Evolutionary conservation across 495 filamentous ascomycete genomes (phyloP).

Genomic region (Elasticomyces elasticus): DNA sequence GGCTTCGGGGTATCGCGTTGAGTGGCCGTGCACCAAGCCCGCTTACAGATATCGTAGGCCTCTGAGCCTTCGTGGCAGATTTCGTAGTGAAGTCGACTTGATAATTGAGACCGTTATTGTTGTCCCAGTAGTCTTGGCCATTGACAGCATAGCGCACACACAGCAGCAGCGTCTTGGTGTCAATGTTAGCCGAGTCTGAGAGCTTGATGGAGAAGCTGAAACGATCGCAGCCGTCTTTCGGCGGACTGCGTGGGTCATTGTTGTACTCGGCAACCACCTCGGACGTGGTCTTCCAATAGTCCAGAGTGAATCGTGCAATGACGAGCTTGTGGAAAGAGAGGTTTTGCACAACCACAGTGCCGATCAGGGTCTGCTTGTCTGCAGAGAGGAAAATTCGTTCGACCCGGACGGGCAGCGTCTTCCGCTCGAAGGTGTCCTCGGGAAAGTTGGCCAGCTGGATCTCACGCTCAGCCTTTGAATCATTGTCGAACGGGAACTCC

Average conservation of each 20-base stretch:
- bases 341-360: conserved; percentile 75
- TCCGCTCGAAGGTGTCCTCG: conserved; percentile 51
- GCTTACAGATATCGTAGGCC: conserved; percentile 43
- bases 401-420: conserved; percentile 56
- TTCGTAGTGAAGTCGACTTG: conserved; percentile 87
- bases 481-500: conserved; percentile 77
- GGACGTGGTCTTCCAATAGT: conserved; percentile 96
- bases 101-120: conserved; percentile 75
- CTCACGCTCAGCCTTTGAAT: conserved; percentile 64
- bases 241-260: conserved; percentile 59
- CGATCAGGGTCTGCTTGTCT: conserved; percentile 77
- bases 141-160: conserved; percentile 83
- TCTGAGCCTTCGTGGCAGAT: conserved; percentile 47
- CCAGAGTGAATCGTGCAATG: conserved; percentile 83
- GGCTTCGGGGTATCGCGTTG: conserved; percentile 66
- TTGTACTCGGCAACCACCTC: conserved; percentile 84
- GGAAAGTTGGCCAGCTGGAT: conserved; percentile 79
- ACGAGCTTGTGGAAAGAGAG: conserved; percentile 83
- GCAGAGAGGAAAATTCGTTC: conserved; percentile 77
- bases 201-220: conserved; percentile 93
- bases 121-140: conserved; percentile 91
- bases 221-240: conserved; percentile 62
- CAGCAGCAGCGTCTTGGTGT: conserved; percentile 79
- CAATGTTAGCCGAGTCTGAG: conserved; percentile 79
- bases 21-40: conserved; percentile 45